Conservation (phyloP, 1,284 basidiomycete genomes). For the Tilletia walkeri region DNA sequence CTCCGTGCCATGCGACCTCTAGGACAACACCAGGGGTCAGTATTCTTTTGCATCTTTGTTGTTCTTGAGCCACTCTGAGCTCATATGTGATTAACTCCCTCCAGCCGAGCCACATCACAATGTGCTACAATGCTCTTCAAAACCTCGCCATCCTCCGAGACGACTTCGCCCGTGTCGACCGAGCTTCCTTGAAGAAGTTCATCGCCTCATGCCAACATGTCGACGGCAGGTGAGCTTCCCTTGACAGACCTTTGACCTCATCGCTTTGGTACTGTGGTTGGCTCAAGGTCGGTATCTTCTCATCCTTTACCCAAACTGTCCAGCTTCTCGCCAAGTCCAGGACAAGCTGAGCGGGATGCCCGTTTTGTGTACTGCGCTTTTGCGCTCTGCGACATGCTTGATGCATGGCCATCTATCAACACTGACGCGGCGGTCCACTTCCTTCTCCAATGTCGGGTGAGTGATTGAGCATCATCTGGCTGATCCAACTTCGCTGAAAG, state of each 20-base stretch:
- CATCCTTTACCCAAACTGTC: background rate
- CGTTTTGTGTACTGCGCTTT: slow-evolving; percentile 87
- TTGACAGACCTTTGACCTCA: background rate
- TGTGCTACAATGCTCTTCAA: slow-evolving; percentile 50
- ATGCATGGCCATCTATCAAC: slow-evolving; percentile 74
- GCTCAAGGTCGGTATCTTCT: too few species aligned
- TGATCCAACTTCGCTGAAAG: background rate
- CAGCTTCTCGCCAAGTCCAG: slow-evolving; percentile 20
- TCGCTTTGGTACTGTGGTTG: background rate
- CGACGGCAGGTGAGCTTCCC: slow-evolving; percentile 34
- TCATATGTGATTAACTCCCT: background rate
- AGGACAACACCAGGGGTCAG: background rate
- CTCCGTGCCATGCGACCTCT: slow-evolving; percentile 65
- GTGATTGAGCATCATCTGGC: background rate
- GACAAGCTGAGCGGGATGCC: slow-evolving; percentile 61
- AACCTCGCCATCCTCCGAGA: slow-evolving; percentile 43
- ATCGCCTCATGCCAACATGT: slow-evolving; percentile 32
- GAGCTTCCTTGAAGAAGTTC: slow-evolving; percentile 24
- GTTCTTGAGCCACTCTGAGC: background rate
- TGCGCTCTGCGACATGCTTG: slow-evolving; percentile 72
- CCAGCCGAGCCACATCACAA: slow-evolving; percentile 34
- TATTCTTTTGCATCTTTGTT: background rate
- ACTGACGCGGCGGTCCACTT: slow-evolving; percentile 65
- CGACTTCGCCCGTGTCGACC: slow-evolving; percentile 37
- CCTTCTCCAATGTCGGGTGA: slow-evolving; percentile 56